phyloP scores from a whole-genome alignment of 225 moss, liverwort and hornwort genomes.

The Physcomitrellopsis africana region DNA sequence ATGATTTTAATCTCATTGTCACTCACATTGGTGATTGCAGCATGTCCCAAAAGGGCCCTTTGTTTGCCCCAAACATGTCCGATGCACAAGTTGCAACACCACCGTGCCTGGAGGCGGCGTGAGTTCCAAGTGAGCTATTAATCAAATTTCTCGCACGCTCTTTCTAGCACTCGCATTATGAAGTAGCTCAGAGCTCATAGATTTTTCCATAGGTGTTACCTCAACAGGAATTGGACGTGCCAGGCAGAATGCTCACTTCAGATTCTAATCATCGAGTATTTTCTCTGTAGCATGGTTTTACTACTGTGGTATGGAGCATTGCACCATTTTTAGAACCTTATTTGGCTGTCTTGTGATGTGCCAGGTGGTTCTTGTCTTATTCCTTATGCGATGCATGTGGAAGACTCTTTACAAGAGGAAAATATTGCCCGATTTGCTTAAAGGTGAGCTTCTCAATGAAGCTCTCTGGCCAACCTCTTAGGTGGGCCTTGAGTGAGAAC shows the following conservation, averaged over 20 bases:
- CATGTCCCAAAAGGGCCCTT: slow-evolving; percentile 93
- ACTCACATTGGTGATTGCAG: slow-evolving; percentile 46
- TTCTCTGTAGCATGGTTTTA: slow-evolving; percentile 11
- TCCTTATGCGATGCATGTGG: slow-evolving; percentile 98
- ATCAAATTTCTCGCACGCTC: slow-evolving; percentile 1
- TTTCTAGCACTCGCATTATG: slow-evolving; percentile 20
- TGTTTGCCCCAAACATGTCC: slow-evolving; percentile 85
- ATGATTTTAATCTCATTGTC: slow-evolving; percentile 1
- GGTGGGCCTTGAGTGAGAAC: slow-evolving; percentile 13
- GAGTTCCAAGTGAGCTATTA: slow-evolving; percentile 75
- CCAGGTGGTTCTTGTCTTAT: slow-evolving; percentile 92
- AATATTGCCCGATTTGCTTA: slow-evolving; percentile 94
- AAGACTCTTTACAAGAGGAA: slow-evolving; percentile 90
- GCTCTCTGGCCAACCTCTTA: not conserved
- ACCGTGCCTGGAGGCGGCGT: slow-evolving; percentile 92
- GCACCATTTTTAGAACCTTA: slow-evolving; percentile 17
- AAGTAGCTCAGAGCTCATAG: not conserved
- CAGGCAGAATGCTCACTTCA: slow-evolving; percentile 2
- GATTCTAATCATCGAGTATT: slow-evolving; percentile 17
- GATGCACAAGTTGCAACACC: slow-evolving; percentile 85
- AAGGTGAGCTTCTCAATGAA: slow-evolving; percentile 49
- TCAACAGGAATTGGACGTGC: slow-evolving; percentile 8
- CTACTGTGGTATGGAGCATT: slow-evolving; percentile 10
- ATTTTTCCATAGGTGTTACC: not conserved
- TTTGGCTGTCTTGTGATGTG: slow-evolving; percentile 19